These are phyloP conservation scores for Nannochloris sp. DNA, from an alignment of 139 green algal genomes.

Conservation along the genomic window DNA sequence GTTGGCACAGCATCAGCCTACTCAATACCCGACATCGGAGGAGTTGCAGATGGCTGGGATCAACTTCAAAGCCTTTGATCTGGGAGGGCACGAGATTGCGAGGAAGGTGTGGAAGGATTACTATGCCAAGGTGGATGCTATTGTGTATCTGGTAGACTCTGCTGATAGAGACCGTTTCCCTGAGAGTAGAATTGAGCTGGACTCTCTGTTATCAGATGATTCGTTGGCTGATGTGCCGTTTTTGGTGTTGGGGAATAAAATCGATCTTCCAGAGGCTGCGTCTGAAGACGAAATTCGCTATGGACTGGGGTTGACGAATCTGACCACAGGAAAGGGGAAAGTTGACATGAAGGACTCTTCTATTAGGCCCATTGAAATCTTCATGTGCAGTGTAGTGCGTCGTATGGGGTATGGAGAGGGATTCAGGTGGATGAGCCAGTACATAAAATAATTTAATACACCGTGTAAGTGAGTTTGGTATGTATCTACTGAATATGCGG, in stretches of 20 bases:
- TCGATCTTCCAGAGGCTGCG: slow-evolving; percentile 80
- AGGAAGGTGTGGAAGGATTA: slow-evolving; percentile 98
- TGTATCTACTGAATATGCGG: neutral
- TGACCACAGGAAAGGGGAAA: slow-evolving; percentile 98
- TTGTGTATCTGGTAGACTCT: slow-evolving; percentile 97
- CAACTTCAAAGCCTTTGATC: slow-evolving; percentile 98
- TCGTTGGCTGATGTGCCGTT: slow-evolving; percentile 86
- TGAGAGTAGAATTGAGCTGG: slow-evolving; percentile 87
- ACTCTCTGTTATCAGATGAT: slow-evolving; percentile 88
- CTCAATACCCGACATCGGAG: slow-evolving; percentile 96
- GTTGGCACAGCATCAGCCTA: slow-evolving; percentile 93
- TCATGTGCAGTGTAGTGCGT: slow-evolving; percentile 93
- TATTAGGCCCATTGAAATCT: slow-evolving; percentile 92
- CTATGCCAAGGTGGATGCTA: slow-evolving; percentile 98
- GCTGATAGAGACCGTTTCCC: slow-evolving; percentile 91
- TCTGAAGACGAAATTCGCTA: slow-evolving; percentile 87
- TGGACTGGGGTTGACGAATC: slow-evolving; percentile 79
- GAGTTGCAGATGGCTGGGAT: slow-evolving; percentile 98
- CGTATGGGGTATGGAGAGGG: slow-evolving; percentile 94
- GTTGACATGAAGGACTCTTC: slow-evolving; percentile 71
- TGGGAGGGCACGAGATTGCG: slow-evolving; percentile 98
- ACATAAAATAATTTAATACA: slow-evolving; percentile 67
- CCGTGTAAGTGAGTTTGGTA: neutral
- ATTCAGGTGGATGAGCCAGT: slow-evolving; percentile 96
- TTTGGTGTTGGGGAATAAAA: slow-evolving; percentile 98